These are phyloP conservation scores for Macrocybe gigantea DNA, from an alignment of 768 basidiomycete genomes.

Conservation along the genomic window DNA sequence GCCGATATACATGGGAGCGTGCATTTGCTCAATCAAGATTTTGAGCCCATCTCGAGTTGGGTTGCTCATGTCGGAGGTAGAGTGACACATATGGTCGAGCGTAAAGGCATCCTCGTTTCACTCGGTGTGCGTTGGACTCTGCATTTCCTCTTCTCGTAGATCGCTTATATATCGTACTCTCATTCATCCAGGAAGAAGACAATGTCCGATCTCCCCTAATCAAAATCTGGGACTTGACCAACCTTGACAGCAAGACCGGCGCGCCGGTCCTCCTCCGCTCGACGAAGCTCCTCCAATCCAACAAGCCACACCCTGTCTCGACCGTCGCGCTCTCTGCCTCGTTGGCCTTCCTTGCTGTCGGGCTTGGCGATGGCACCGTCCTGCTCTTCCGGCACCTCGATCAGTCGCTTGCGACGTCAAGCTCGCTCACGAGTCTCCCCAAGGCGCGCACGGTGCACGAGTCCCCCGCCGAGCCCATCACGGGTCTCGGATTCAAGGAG, in stretches of 20 bases:
- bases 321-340: constrained; percentile 73
- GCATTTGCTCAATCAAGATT: constrained; percentile 69
- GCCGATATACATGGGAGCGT: constrained; percentile 86
- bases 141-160: neutral
- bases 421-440: constrained; percentile 69
- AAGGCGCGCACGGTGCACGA: constrained; percentile 85
- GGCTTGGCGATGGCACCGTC: constrained; percentile 92
- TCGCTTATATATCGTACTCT: constrained; percentile 1
- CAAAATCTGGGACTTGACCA: constrained; percentile 87
- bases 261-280: constrained; percentile 65
- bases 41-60: constrained; percentile 71
- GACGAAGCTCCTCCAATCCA: constrained; percentile 68
- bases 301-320: constrained; percentile 79
- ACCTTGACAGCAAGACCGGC: constrained; percentile 58
- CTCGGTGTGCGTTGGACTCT: constrained; percentile 61
- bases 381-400: constrained; percentile 87
- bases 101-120: constrained; percentile 76
- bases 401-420: constrained; percentile 75
- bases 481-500: constrained; percentile 85
- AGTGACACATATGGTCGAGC: constrained; percentile 84
- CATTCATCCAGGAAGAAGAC: constrained; percentile 63
- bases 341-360: constrained; percentile 83
- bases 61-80: constrained; percentile 73
- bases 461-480: constrained; percentile 82
- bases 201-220: constrained; percentile 58